These are phyloP conservation scores for Pythium brachiatum DNA, from an alignment of 352 stramenopile species.

Conservation along the genomic window DNA sequence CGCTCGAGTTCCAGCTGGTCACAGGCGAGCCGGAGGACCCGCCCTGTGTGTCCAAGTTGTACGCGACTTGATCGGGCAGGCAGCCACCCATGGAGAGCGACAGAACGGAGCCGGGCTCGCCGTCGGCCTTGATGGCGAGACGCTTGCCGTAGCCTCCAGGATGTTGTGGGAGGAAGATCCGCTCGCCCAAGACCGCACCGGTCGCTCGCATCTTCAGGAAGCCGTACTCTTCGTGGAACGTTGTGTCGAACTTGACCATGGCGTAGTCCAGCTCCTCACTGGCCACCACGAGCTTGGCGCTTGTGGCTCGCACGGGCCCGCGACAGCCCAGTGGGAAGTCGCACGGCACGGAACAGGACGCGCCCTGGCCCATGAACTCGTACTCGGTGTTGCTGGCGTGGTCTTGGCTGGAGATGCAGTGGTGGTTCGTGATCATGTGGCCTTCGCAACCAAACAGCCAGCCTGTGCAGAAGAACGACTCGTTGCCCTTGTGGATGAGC, in stretches of 20 bases:
- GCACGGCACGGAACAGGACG: conserved; percentile 36
- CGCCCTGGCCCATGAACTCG: conserved; percentile 59
- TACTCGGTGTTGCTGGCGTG: conserved; percentile 63
- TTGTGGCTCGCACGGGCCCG: conserved; percentile 32
- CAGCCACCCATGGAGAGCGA: conserved; percentile 44
- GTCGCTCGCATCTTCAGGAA: conserved; percentile 49
- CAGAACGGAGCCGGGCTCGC: conserved; percentile 34
- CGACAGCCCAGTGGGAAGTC: conserved; percentile 28
- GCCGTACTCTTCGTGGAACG: conserved; percentile 42
- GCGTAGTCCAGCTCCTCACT: conserved; percentile 52
- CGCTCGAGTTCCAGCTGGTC: conserved; percentile 47
- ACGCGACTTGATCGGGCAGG: conserved; percentile 49
- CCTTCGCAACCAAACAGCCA: conserved; percentile 74
- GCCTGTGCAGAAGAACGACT: conserved; percentile 67
- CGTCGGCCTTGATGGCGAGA: conserved; percentile 54
- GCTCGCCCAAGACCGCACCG: conserved; percentile 43
- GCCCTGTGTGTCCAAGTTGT: conserved; percentile 63
- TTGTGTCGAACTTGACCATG: conserved; percentile 56
- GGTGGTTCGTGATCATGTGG: conserved; percentile 78
- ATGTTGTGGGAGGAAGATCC: conserved; percentile 64
- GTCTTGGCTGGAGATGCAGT: conserved; percentile 56
- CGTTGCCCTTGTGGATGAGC: conserved; percentile 56
- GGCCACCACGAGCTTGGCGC: conserved; percentile 37
- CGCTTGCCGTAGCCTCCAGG: conserved; percentile 60
- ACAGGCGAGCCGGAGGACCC: conserved; percentile 70